A percentile compares a stretch with the other conserved stretches of the same genome.
These are phyloP conservation scores for Pyricularia grisea DNA, from an alignment of 2,329 filamentous ascomycete species.

Conservation along the genomic window DNA sequence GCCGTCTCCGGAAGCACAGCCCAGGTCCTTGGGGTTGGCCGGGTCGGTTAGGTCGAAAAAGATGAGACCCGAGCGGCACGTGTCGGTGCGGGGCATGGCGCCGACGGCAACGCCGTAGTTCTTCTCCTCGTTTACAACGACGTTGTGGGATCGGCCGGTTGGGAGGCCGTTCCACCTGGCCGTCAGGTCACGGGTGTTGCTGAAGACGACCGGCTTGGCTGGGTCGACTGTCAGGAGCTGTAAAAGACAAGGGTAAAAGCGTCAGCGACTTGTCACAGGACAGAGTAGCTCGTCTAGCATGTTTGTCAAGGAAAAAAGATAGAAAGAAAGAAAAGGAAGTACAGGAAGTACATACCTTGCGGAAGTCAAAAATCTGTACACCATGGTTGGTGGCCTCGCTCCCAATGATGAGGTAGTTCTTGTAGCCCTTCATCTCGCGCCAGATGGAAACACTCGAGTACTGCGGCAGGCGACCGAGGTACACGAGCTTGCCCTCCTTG, in stretches of 20 bases:
- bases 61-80: conserved; percentile 28
- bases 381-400: conserved; percentile 38
- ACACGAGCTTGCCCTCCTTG: conserved; percentile 36
- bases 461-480: conserved; percentile 40
- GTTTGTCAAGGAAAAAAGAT: conserved; percentile 25
- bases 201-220: conserved; percentile 16
- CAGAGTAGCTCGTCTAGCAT: conserved; percentile 13
- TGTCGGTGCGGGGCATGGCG: conserved; percentile 23
- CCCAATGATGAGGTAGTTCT: conserved; percentile 26
- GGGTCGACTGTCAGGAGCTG: conserved; percentile 38
- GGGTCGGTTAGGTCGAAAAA: conserved; percentile 48
- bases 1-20: conserved; percentile 44
- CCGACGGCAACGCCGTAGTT: conserved; percentile 35
- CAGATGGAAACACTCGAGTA: conserved; percentile 21
- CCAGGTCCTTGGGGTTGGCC: conserved; percentile 40
- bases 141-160: conserved; percentile 3
- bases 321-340: too few relatives aligned
- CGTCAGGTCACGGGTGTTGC: conserved; percentile 2
- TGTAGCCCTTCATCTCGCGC: conserved; percentile 39
- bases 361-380: conserved; percentile 55
- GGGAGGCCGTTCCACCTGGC: conserved; percentile 4
- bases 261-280: background rate
- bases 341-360: conserved; percentile 42
- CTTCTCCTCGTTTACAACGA: conserved; percentile 5
- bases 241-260: background rate